A percentile compares a stretch with the other conserved stretches of the same genome.
These are phyloP conservation scores for Ganoderma multipileum DNA, from an alignment of 1,284 basidiomycete genomes.

Conservation along the genomic window DNA sequence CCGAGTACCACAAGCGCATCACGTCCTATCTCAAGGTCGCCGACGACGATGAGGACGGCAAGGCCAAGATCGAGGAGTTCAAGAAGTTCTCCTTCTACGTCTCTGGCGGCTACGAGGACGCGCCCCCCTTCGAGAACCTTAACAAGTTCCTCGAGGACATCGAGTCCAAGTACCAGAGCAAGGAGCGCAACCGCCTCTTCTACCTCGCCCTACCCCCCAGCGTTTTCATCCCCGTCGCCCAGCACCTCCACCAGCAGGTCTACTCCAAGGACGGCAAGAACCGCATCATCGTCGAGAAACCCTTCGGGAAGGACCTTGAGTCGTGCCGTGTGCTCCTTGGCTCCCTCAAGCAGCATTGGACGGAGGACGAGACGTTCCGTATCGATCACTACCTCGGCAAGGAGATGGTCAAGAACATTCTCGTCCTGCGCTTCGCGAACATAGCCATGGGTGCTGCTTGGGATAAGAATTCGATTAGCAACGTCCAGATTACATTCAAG, in stretches of 20 bases:
- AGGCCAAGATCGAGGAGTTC: slow-evolving; percentile 80
- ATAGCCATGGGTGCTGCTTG: slow-evolving; percentile 85
- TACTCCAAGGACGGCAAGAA: slow-evolving; percentile 80
- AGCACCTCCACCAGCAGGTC: slow-evolving; percentile 82
- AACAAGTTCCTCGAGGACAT: slow-evolving; percentile 80
- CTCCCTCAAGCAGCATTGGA: slow-evolving; percentile 87
- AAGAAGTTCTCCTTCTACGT: slow-evolving; percentile 83
- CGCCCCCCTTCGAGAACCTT: slow-evolving; percentile 78
- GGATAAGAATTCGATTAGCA: slow-evolving; percentile 95
- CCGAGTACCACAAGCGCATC: slow-evolving; percentile 86
- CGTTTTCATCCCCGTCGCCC: slow-evolving; percentile 90
- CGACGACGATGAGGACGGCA: slow-evolving; percentile 63
- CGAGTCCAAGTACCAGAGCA: slow-evolving; percentile 72
- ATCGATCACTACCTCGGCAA: slow-evolving; percentile 99
- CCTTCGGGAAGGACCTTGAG: slow-evolving; percentile 93
- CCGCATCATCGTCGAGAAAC: slow-evolving; percentile 96
- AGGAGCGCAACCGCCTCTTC: slow-evolving; percentile 82
- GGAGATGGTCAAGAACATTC: slow-evolving; percentile 98
- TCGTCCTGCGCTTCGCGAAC: slow-evolving; percentile 94
- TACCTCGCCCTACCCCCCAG: slow-evolving; percentile 95
- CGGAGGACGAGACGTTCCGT: slow-evolving; percentile 95
- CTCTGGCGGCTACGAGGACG: slow-evolving; percentile 88
- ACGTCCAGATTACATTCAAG: slow-evolving; percentile 98
- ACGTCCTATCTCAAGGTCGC: slow-evolving; percentile 86
- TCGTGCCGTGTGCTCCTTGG: slow-evolving; percentile 84